A percentile compares a stretch with the other conserved stretches of the same genome.
Conservation (phyloP, 2,329 filamentous ascomycete genomes). For the Sporothrix pseudoabietina region DNA sequence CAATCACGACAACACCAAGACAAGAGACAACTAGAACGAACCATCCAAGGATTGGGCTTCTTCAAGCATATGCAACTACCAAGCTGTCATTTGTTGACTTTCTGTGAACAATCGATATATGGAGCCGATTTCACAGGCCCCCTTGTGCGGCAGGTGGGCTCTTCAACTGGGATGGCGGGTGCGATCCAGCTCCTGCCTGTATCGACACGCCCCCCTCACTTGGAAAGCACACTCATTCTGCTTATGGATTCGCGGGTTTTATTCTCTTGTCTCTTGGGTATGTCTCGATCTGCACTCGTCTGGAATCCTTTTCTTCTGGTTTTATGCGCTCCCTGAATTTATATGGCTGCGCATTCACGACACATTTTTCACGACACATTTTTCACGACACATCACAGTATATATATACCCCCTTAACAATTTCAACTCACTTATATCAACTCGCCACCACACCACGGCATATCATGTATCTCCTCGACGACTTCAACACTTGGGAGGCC, state of each 20-base stretch:
- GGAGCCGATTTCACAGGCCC: neutral
- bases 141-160: neutral
- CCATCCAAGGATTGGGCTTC: neutral
- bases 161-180: neutral
- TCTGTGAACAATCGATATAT: neutral
- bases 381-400: conserved; percentile 17
- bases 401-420: conserved; percentile 12
- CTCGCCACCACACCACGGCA: neutral
- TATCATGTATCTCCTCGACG: neutral
- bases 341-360: conserved; percentile 11
- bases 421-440: conserved; percentile 10
- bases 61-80: neutral
- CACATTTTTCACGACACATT: conserved; percentile 21
- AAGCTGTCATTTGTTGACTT: neutral
- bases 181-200: neutral
- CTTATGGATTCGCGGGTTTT: neutral
- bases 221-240: neutral
- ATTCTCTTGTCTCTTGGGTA: neutral
- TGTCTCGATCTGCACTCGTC: neutral
- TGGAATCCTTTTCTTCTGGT: neutral
- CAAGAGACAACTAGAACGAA: neutral
- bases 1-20: neutral
- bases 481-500: conserved; percentile 16
- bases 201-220: neutral
- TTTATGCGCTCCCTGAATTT: neutral